Base-by-base conservation (phyloP, 805 yeast genomes). In the Candida peoriensis region DNA sequence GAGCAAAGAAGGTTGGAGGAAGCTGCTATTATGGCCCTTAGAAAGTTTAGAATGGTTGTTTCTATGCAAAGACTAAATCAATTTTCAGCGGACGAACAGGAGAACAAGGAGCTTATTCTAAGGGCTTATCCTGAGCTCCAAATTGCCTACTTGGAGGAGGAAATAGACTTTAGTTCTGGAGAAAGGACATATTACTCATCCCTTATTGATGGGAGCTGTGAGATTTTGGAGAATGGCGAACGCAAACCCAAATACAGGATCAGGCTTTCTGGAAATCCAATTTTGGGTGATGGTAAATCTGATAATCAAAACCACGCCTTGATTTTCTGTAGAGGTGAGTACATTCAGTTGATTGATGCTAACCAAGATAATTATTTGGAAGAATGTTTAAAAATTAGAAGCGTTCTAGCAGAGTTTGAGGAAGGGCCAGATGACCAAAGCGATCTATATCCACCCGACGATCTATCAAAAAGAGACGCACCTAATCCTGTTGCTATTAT, bases 311-410 rank as follows among this genome's bases (percentile, higher is more conserved):
- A 84, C 50, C 84, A 77, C 55, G 76, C 89, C 6, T 55, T 84
- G 32, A 73, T 81, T 22, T 84, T 81, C 60, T 74, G 78, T 48
- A 70, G 93, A 43, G 94, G 94, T 41, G 93, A 83, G 54, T 83
- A 81, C 52, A 70, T 83, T 41, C 93, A 84, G 52, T 66, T 84
- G 46, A 73, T 83, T 43, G 94, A 84, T 66, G 89, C 93, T 12
- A 84, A 84, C 52, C 94, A 84, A 53, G 93, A 83, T 52, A 81
- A 83, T 53, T 83, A 83, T 52, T 61, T 83, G 32, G 93, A 84
- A 55, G 94, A 83, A 49, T 84, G 93, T 55, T 64, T 83, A 46
- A 84, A 83, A 60, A 51, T 83, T 36, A 70, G 90, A 62, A 76
- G 78, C 48, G 74, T 81, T 20, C 63, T 84, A 38, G 77, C 84